These are phyloP conservation scores for Trametes punicea DNA, from an alignment of 768 basidiomycete genomes.

Conservation along the genomic window DNA sequence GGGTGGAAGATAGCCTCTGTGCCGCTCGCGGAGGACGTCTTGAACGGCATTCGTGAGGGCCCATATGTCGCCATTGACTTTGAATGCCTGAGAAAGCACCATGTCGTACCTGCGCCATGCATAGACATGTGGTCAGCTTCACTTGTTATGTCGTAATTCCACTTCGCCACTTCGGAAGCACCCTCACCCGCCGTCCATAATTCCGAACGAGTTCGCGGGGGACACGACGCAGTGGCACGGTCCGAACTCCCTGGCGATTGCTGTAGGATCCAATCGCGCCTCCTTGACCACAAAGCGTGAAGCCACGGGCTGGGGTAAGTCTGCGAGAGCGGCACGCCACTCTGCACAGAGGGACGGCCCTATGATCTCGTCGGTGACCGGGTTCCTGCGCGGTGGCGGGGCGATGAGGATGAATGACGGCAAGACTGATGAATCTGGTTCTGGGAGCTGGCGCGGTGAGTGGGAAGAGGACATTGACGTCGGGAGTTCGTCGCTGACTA, in stretches of 20 bases:
- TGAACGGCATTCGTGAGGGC: constrained; percentile 20
- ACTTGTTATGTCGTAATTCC: too few species aligned
- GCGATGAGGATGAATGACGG: constrained; percentile 8
- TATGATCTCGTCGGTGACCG: background rate
- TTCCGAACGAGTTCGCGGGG: constrained; percentile 23
- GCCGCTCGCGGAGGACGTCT: constrained; percentile 3
- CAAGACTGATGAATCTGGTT: constrained; percentile 5
- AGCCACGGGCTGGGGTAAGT: background rate
- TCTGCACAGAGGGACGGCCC: constrained; percentile 7
- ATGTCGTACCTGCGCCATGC: constrained; percentile 15
- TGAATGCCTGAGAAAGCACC: constrained; percentile 19
- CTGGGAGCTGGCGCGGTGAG: background rate
- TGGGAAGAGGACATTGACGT: background rate
- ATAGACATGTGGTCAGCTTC: background rate
- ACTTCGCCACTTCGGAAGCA: too few species aligned
- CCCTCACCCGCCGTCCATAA: constrained; percentile 24
- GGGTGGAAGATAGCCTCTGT: constrained; percentile 20
- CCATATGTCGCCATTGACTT: constrained; percentile 13
- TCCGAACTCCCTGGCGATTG: constrained; percentile 10
- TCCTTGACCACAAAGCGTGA: constrained; percentile 12
- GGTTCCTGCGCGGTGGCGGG: background rate
- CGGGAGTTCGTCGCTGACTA: too few species aligned
- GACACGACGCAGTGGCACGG: constrained; percentile 22
- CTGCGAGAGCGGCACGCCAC: constrained; percentile 6
- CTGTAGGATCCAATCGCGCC: background rate